phyloP scores from a whole-genome alignment of 345 rosid species.

The Gossypium ekmanianum region DNA sequence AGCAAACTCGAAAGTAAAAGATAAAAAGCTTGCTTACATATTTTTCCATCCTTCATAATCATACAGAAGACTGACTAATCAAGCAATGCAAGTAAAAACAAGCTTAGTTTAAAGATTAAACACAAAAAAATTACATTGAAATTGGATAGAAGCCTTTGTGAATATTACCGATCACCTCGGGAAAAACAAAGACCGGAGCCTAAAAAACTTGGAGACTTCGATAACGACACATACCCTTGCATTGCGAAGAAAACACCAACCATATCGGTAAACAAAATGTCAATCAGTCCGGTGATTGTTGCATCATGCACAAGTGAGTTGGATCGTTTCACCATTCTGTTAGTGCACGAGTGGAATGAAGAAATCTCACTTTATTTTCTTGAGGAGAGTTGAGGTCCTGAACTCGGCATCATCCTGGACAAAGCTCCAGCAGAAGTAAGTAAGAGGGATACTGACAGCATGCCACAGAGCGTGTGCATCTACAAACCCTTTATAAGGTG shows the following conservation, averaged over 20 bases:
- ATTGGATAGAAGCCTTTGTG: not conserved
- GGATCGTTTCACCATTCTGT: not conserved
- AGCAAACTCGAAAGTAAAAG: not conserved
- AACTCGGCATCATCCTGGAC: constrained; percentile 73
- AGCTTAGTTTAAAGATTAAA: not conserved
- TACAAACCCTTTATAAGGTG: constrained; percentile 62
- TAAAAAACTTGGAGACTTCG: constrained; percentile 5
- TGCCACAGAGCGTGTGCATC: constrained; percentile 86
- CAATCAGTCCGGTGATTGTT: not conserved
- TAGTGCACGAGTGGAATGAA: constrained; percentile 18
- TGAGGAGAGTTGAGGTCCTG: constrained; percentile 52
- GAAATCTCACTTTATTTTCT: constrained; percentile 51
- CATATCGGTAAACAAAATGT: constrained; percentile 7
- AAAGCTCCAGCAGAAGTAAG: constrained; percentile 89
- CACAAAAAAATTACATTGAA: not conserved
- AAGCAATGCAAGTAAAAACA: constrained; percentile 7
- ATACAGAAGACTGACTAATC: not conserved
- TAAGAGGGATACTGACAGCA: constrained; percentile 59
- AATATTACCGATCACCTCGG: constrained; percentile 6
- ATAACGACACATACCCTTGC: constrained; percentile 10
- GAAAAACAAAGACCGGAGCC: constrained; percentile 15
- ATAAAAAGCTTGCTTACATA: not conserved
- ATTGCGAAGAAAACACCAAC: constrained; percentile 15
- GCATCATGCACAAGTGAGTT: not conserved
- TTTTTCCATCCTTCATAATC: not conserved